phyloP scores from a whole-genome alignment of 495 filamentous ascomycete genomes.

The Aspergillus funiculosus region DNA sequence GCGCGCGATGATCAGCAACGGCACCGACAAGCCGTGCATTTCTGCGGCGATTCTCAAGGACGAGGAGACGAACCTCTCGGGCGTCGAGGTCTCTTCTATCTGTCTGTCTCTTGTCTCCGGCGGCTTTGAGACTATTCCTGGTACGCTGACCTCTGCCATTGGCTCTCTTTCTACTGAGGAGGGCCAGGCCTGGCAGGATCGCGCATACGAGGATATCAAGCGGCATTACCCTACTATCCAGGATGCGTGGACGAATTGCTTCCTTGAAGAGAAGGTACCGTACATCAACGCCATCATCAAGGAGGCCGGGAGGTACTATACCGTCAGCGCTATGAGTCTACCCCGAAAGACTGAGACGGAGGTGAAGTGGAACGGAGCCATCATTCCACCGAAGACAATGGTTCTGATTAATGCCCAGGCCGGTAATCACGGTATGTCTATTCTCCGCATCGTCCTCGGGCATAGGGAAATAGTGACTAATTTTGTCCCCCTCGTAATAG shows the following conservation, averaged over 20 bases:
- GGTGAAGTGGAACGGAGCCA: slow-evolving; percentile 49
- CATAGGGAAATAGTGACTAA: neutral
- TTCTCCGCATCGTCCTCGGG: neutral
- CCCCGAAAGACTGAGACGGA: slow-evolving; percentile 48
- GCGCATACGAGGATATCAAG: slow-evolving; percentile 51
- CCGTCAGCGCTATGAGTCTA: slow-evolving; percentile 49
- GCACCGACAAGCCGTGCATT: slow-evolving; percentile 50
- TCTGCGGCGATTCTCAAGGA: slow-evolving; percentile 47
- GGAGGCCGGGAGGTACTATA: slow-evolving; percentile 52
- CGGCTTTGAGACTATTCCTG: slow-evolving; percentile 49
- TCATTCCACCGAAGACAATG: slow-evolving; percentile 52
- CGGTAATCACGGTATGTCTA: slow-evolving; percentile 46
- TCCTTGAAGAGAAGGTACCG: slow-evolving; percentile 43
- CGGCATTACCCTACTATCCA: slow-evolving; percentile 39
- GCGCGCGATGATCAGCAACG: slow-evolving; percentile 42
- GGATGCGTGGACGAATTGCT: slow-evolving; percentile 45
- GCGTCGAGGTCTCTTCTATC: slow-evolving; percentile 46
- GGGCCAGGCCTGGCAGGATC: slow-evolving; percentile 46
- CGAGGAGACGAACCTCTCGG: slow-evolving; percentile 42
- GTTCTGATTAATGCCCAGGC: slow-evolving; percentile 54
- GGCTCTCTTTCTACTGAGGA: slow-evolving; percentile 43
- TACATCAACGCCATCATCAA: slow-evolving; percentile 49
- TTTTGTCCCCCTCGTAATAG: slow-evolving; percentile 18
- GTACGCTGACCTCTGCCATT: slow-evolving; percentile 43
- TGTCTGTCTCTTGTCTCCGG: slow-evolving; percentile 48